These are phyloP conservation scores for Botrytis deweyae DNA, from an alignment of 2,329 filamentous ascomycete species.

Conservation along the genomic window DNA sequence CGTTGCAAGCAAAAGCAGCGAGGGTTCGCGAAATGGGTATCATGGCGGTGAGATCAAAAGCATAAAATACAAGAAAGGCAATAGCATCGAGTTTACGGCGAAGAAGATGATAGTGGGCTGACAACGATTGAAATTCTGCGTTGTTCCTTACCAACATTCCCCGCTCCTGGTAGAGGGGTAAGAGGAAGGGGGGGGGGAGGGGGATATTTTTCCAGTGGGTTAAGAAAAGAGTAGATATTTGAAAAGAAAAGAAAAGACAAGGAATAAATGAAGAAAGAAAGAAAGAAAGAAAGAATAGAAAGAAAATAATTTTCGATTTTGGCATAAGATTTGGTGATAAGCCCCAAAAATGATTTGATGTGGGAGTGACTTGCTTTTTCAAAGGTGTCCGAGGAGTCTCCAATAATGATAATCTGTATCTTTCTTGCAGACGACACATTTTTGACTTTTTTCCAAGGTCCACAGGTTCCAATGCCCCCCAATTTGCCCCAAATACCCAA, in stretches of 20 bases:
- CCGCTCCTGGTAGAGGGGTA: constrained; percentile 7
- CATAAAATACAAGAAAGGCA: constrained; percentile 5
- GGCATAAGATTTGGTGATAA: neutral
- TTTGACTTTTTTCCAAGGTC: neutral
- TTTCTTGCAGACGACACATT: neutral
- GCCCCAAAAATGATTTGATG: neutral
- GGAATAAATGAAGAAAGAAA: neutral
- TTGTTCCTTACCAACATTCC: constrained; percentile 12
- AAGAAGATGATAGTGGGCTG: constrained; percentile 1
- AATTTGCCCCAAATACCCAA: neutral
- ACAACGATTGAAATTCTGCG: constrained; percentile 6
- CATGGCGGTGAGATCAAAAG: constrained; percentile 17
- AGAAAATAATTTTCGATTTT: neutral
- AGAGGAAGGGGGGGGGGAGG: neutral
- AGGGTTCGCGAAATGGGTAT: neutral
- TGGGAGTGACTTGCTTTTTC: neutral
- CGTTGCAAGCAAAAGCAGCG: constrained; percentile 20
- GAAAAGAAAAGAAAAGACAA: neutral
- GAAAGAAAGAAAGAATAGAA: neutral
- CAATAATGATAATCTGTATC: neutral
- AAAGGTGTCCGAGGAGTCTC: neutral
- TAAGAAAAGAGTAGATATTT: neutral
- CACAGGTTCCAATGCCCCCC: neutral
- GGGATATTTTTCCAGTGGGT: neutral
- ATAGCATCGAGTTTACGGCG: neutral